Evolutionary conservation across 257 asterid species (phyloP), one percentile per base, ranked within the genome.

Genomic region (Sherardia arvensis): DNA sequence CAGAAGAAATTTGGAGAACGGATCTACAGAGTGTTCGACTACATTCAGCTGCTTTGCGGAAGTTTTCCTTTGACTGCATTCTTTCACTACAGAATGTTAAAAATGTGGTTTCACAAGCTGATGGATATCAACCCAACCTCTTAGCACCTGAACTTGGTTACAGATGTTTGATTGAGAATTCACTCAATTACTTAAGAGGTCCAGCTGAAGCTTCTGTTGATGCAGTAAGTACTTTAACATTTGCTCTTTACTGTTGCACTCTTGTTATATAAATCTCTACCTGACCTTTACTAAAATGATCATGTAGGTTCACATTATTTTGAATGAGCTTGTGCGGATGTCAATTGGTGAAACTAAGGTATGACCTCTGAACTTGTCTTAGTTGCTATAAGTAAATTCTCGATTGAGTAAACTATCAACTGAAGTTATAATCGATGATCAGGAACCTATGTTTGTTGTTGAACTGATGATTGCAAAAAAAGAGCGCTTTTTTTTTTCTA

Each of bases 71-170:
- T 66, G 77, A 79, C 49, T 77, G 70, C n/a, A 66, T 72, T 56
- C 81, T 79, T 22, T 65, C 84, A 0, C 45, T 79, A 45, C 84
- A 76, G 58, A 76, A 72, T 67, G 79, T 76, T 22, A 73, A 64
- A 73, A 79, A 76, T 64, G 74, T 76, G 84, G n/a, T n/a, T n/a
- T n/a, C n/a, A n/a, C n/a, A n/a, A n/a, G n/a, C n/a, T n/a, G n/a
- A n/a, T n/a, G n/a, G 84, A 20, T 79, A 79, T 66, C 84, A 76
- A 32, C 84, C 84, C 49, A 81, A 79, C 67, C 64, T 79, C 38
- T 72, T 79, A 21, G 84, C 84, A 47, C 81, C 84, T 20, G 84
- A 79, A 64, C 81, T 72, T 55, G 84, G 70, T 54, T 79, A 79
- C 55, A 64, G 81, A 38, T 79, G 84, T 26, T 70, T 76, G 62